phyloP scores from a whole-genome alignment of 768 basidiomycete species.

The Plicaturopsis crispa region DNA sequence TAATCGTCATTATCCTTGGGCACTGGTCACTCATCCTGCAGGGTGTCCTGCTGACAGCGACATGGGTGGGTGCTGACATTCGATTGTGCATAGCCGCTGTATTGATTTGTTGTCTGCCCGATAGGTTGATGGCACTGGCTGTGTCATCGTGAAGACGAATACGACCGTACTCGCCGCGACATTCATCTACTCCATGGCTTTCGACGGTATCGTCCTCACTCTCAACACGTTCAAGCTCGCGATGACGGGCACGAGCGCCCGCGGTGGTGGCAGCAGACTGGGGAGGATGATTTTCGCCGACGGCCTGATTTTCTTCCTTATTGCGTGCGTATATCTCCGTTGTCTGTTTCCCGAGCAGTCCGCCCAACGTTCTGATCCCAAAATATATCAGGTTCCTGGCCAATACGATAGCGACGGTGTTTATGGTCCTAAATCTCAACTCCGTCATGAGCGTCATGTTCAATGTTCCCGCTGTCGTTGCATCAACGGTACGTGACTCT shows the following conservation, averaged over 20 bases:
- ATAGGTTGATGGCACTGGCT: constrained; percentile 27
- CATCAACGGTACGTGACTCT: constrained; percentile 58
- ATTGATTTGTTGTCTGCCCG: too few species aligned
- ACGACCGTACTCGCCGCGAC: constrained; percentile 59
- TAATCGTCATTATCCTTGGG: constrained; percentile 51
- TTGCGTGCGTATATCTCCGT: constrained; percentile 43
- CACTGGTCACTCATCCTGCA: constrained; percentile 70
- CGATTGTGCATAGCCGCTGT: too few species aligned
- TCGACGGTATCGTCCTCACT: constrained; percentile 54
- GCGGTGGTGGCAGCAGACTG: constrained; percentile 31
- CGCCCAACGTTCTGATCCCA: background rate
- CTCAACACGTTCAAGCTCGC: constrained; percentile 56
- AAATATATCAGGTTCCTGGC: background rate
- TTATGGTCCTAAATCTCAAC: constrained; percentile 64
- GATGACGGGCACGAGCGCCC: constrained; percentile 15
- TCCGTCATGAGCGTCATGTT: constrained; percentile 69
- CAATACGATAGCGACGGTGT: too few species aligned
- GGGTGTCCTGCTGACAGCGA: too few species aligned
- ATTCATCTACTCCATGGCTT: constrained; percentile 73
- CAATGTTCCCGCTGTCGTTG: constrained; percentile 66
- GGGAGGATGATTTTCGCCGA: constrained; percentile 62
- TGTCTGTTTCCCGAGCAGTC: background rate
- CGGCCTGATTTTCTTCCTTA: constrained; percentile 67
- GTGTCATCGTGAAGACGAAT: constrained; percentile 51
- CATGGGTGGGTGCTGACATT: too few species aligned